phyloP scores from a whole-genome alignment of 1,284 basidiomycete species.

The Meira miltonrushii region DNA sequence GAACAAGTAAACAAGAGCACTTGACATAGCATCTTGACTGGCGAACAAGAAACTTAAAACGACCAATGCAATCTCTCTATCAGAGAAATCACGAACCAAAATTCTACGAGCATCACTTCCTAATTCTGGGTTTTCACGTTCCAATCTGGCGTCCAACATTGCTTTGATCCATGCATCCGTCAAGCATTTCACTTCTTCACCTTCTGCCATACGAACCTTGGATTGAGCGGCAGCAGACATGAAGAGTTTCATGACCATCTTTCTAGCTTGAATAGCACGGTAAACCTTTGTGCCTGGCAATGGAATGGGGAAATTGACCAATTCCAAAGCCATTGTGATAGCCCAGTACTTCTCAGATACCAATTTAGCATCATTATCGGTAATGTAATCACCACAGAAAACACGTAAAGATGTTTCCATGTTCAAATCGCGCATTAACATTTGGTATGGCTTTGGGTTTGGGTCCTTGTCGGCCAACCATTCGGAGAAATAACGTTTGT shows the following conservation, averaged over 20 bases:
- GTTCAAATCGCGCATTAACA: constrained; percentile 83
- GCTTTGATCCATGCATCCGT: constrained; percentile 85
- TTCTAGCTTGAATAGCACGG: constrained; percentile 87
- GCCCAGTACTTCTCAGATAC: constrained; percentile 94
- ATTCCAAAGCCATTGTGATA: constrained; percentile 88
- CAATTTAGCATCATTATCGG: constrained; percentile 69
- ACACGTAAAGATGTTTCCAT: constrained; percentile 96
- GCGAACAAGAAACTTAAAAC: constrained; percentile 91
- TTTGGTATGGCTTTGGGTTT: constrained; percentile 64
- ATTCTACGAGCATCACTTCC: constrained; percentile 54
- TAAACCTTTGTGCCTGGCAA: constrained; percentile 82
- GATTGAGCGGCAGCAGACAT: constrained; percentile 71
- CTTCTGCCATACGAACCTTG: constrained; percentile 77
- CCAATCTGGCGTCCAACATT: constrained; percentile 61
- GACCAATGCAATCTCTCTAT: constrained; percentile 94
- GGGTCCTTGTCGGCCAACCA: constrained; percentile 47
- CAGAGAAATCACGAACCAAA: constrained; percentile 69
- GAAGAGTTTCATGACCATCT: constrained; percentile 78
- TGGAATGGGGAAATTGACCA: constrained; percentile 93
- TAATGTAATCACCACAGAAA: constrained; percentile 87
- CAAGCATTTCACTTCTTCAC: constrained; percentile 78
- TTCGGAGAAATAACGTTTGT: constrained; percentile 68
- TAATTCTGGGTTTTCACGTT: constrained; percentile 54
- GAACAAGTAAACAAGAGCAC: constrained; percentile 76
- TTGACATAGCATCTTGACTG: constrained; percentile 94